phyloP scores from a whole-genome alignment of 1,284 basidiomycete species.

The Quambalaria eucalypti region DNA sequence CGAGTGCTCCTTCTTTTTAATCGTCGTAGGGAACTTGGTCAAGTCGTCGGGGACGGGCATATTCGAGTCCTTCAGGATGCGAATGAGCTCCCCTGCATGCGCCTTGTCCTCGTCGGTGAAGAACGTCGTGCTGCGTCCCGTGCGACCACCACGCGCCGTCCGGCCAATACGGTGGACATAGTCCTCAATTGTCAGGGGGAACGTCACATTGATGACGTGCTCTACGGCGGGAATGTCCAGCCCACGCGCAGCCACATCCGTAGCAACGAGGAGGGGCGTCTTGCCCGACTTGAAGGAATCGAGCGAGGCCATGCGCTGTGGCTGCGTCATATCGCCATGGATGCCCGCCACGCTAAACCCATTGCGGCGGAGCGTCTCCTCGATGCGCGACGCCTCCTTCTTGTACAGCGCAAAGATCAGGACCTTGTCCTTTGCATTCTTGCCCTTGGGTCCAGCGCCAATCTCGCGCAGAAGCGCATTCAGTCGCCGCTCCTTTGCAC shows the following conservation, averaged over 20 bases:
- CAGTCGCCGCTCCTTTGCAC: slow-evolving; percentile 69
- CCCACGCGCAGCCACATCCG: slow-evolving; percentile 92
- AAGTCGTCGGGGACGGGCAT: slow-evolving; percentile 59
- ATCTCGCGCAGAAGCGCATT: slow-evolving; percentile 41
- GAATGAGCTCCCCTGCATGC: slow-evolving; percentile 87
- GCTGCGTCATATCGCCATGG: slow-evolving; percentile 87
- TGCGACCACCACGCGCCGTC: slow-evolving; percentile 84
- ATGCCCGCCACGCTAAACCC: slow-evolving; percentile 80
- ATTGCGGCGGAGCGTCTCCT: slow-evolving; percentile 65
- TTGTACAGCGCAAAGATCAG: slow-evolving; percentile 97
- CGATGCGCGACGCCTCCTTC: slow-evolving; percentile 81
- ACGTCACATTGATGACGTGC: slow-evolving; percentile 66
- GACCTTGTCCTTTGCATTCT: slow-evolving; percentile 58
- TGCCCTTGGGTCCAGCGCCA: slow-evolving; percentile 50
- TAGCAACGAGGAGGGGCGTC: slow-evolving; percentile 81
- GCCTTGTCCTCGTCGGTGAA: slow-evolving; percentile 59
- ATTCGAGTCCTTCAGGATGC: slow-evolving; percentile 79
- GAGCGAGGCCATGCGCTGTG: slow-evolving; percentile 72
- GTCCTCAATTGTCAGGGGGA: slow-evolving; percentile 69
- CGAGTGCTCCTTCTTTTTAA: slow-evolving; percentile 87
- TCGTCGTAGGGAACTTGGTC: slow-evolving; percentile 49
- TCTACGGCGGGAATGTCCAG: slow-evolving; percentile 95
- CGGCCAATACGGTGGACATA: slow-evolving; percentile 96
- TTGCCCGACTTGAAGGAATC: slow-evolving; percentile 80
- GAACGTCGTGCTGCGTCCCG: slow-evolving; percentile 88